phyloP scores from a whole-genome alignment of 2,329 filamentous ascomycete genomes.

The Stachybotrys elegans region DNA sequence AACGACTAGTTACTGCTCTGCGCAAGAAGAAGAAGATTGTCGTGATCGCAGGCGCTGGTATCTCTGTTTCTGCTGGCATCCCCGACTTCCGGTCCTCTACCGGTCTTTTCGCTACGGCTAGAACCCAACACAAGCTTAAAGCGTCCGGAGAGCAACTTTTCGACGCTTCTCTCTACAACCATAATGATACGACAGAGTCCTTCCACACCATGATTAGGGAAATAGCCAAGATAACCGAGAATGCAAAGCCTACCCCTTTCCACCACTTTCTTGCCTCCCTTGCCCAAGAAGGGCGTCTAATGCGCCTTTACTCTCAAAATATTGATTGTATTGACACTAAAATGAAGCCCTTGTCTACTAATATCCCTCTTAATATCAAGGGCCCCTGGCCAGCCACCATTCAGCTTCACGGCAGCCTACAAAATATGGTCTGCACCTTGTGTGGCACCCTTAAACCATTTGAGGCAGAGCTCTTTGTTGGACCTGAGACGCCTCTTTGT shows the following conservation, averaged over 20 bases:
- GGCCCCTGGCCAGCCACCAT: constrained; percentile 94
- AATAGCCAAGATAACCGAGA: constrained; percentile 71
- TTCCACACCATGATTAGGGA: constrained; percentile 97
- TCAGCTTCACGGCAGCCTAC: constrained; percentile 87
- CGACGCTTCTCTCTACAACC: constrained; percentile 94
- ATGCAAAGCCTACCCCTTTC: constrained; percentile 78
- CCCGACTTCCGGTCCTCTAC: constrained; percentile 92
- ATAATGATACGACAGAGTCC: constrained; percentile 78
- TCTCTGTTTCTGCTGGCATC: constrained; percentile 94
- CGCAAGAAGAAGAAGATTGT: constrained; percentile 94
- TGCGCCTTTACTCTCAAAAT: constrained; percentile 94
- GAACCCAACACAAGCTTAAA: constrained; percentile 84
- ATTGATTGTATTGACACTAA: constrained; percentile 92
- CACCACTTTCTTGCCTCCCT: constrained; percentile 91
- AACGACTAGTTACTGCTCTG: constrained; percentile 67
- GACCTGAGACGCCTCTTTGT: constrained; percentile 79
- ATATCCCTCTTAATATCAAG: constrained; percentile 74
- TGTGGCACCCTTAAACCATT: constrained; percentile 75
- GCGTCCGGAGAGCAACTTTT: constrained; percentile 89
- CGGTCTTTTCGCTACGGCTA: constrained; percentile 81
- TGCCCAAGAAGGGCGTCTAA: constrained; percentile 76
- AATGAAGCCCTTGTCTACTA: constrained; percentile 72
- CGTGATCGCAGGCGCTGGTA: constrained; percentile 91
- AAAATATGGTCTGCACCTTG: constrained; percentile 96
- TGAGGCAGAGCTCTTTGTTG: constrained; percentile 73